Conservation (phyloP, 129 eudicot genomes). For the Gnaphalium uliginosum region DNA sequence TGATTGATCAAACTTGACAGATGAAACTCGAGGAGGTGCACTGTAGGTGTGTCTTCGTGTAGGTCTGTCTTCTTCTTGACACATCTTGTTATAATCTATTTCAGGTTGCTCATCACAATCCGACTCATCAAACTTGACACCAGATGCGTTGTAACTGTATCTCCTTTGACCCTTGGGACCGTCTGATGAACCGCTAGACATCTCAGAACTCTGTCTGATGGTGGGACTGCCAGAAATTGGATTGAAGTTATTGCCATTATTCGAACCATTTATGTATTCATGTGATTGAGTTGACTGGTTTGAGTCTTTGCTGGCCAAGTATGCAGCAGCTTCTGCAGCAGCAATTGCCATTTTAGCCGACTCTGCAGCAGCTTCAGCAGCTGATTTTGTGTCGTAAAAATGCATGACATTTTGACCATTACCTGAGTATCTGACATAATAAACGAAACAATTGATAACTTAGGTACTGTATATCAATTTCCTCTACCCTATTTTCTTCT, state of each 20-base stretch:
- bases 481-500: not conserved
- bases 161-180: constrained; percentile 41
- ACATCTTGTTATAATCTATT: constrained; percentile 33
- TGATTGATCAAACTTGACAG: constrained; percentile 73
- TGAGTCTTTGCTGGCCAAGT: constrained; percentile 55
- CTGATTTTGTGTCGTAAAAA: constrained; percentile 77
- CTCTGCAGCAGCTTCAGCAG: constrained; percentile 92
- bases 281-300: constrained; percentile 34
- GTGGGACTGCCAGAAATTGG: constrained; percentile 22
- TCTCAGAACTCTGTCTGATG: constrained; percentile 30
- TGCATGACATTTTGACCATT: constrained; percentile 41
- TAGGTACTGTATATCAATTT: not conserved
- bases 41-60: constrained; percentile 71
- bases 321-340: constrained; percentile 94
- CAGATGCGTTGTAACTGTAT: constrained; percentile 68
- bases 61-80: constrained; percentile 55
- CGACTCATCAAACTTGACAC: constrained; percentile 71
- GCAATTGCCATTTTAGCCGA: constrained; percentile 85
- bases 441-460: not conserved
- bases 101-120: constrained; percentile 51
- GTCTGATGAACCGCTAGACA: constrained; percentile 27
- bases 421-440: constrained; percentile 38
- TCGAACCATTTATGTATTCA: constrained; percentile 24
- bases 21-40: constrained; percentile 43
- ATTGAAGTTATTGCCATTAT: not conserved